These are phyloP conservation scores for Phytophthora multivora DNA, from an alignment of 352 stramenopile genomes.

Conservation along the genomic window DNA sequence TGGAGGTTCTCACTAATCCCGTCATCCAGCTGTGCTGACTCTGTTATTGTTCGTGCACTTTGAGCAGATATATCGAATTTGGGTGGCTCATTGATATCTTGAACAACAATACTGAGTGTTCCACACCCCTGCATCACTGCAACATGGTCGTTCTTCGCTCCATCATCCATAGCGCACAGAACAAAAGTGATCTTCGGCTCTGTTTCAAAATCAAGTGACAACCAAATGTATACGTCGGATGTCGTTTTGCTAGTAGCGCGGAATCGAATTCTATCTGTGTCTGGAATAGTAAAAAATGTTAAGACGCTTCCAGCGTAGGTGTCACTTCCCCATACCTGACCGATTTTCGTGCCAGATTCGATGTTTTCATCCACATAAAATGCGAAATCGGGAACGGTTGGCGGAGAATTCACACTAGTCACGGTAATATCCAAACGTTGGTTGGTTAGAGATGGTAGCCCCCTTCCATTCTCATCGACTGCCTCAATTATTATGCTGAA, in stretches of 20 bases:
- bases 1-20: slow-evolving; percentile 14
- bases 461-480: slow-evolving; percentile 17
- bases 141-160: slow-evolving; percentile 45
- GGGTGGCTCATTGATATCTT: slow-evolving; percentile 50
- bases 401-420: slow-evolving; percentile 27
- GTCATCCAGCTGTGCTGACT: slow-evolving; percentile 18
- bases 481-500: slow-evolving; percentile 22
- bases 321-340: slow-evolving; percentile 37
- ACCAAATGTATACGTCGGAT: slow-evolving; percentile 41
- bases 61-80: slow-evolving; percentile 13
- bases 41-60: slow-evolving; percentile 1
- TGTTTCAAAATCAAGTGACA: slow-evolving; percentile 44
- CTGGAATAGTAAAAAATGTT: slow-evolving; percentile 44
- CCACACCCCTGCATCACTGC: slow-evolving; percentile 55
- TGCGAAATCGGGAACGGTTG: slow-evolving; percentile 16
- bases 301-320: slow-evolving; percentile 44
- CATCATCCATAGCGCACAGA: slow-evolving; percentile 59
- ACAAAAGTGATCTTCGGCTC: slow-evolving; percentile 33
- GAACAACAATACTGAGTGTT: slow-evolving; percentile 38
- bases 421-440: slow-evolving; percentile 20
- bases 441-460: slow-evolving; percentile 16
- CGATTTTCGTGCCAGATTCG: slow-evolving; percentile 34
- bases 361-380: slow-evolving; percentile 23
- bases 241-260: slow-evolving; percentile 24
- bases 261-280: slow-evolving; percentile 33